A percentile compares a stretch with the other conserved stretches of the same genome.
phyloP scores from a whole-genome alignment of 208 protist genomes.

The Blastocrithidia nonstop region DNA sequence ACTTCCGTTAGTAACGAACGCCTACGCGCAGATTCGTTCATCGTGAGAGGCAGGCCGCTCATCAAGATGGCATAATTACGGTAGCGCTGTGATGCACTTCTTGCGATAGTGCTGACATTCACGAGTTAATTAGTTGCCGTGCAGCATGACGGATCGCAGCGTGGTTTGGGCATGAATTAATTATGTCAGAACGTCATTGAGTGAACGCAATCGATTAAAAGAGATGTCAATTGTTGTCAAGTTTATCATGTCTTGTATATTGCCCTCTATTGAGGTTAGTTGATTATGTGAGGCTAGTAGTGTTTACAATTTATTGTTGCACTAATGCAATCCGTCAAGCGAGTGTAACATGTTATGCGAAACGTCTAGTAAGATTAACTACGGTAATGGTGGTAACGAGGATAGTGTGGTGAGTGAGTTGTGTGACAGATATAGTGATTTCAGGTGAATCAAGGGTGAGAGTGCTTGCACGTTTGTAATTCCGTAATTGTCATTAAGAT shows the following conservation, averaged over 20 bases:
- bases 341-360: conserved; percentile 53
- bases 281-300: conserved; percentile 42
- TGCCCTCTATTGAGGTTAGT: conserved; percentile 7
- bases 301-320: conserved; percentile 24
- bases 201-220: conserved; percentile 48
- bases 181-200: conserved; percentile 14
- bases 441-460: conserved; percentile 25
- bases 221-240: conserved; percentile 45
- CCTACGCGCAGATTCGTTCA: conserved; percentile 53
- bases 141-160: conserved; percentile 62
- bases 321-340: conserved; percentile 17
- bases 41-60: conserved; percentile 45
- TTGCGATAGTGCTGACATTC: conserved; percentile 64
- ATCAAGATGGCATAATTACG: conserved; percentile 52
- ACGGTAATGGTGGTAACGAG: conserved; percentile 44
- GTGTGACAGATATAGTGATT: conserved; percentile 72
- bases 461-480: conserved; percentile 69
- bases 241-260: background rate
- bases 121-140: conserved; percentile 59
- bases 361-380: conserved; percentile 70
- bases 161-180: conserved; percentile 9
- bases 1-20: conserved; percentile 30
- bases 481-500: conserved; percentile 85
- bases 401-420: conserved; percentile 59
- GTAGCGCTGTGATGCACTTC: conserved; percentile 30